phyloP scores from a whole-genome alignment of 805 yeast genomes.

The Starmera amethionina region DNA sequence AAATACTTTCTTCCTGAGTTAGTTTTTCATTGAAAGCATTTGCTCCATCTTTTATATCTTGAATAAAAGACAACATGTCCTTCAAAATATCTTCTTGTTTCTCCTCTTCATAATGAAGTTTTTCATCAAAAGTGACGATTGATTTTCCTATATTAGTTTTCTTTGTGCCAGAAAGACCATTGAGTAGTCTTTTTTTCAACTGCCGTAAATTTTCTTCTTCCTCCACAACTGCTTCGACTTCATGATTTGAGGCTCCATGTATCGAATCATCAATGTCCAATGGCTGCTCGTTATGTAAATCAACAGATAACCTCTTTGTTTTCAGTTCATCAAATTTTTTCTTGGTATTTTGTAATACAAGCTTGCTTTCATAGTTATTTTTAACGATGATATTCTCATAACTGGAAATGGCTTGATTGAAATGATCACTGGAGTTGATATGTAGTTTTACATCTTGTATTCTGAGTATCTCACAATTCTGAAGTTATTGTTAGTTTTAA shows the following conservation, averaged over 20 bases:
- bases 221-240: constrained; percentile 1
- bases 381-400: not conserved
- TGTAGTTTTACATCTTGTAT: not conserved
- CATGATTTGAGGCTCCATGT: constrained; percentile 1
- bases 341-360: constrained; percentile 3
- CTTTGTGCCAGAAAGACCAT: constrained; percentile 9
- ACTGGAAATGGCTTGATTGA: not conserved
- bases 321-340: constrained; percentile 1
- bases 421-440: not conserved
- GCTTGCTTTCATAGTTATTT: constrained; percentile 1
- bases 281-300: constrained; percentile 3
- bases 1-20: constrained; percentile 26
- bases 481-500: not conserved
- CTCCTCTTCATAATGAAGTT: constrained; percentile 25
- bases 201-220: constrained; percentile 22
- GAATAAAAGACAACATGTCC: constrained; percentile 28
- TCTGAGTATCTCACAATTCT: not conserved
- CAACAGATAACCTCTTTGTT: constrained; percentile 14
- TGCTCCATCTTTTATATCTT: constrained; percentile 28
- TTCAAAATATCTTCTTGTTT: constrained; percentile 26
- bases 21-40: constrained; percentile 29
- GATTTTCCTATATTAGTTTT: not conserved
- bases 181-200: constrained; percentile 22
- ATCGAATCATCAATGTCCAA: constrained; percentile 1
- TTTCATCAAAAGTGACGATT: constrained; percentile 20